Percentiles rank a stretch among this genome's conserved stretches.
Conservation (phyloP, 2,329 filamentous ascomycete species). For the Monosporascus sp. region DNA sequence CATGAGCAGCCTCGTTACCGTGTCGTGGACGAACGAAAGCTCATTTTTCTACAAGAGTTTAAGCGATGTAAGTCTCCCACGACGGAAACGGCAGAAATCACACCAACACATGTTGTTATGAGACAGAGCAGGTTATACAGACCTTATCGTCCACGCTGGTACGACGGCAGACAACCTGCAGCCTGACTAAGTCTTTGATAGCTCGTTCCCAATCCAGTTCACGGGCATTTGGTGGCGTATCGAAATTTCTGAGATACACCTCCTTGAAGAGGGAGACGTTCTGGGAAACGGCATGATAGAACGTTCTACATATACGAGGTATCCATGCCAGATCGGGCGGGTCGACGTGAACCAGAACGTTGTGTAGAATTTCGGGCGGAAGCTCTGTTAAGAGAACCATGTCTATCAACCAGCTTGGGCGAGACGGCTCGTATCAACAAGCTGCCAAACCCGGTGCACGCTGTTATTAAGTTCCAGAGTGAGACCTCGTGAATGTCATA, state of each 20-base stretch:
- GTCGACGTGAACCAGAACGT: slow-evolving; percentile 51
- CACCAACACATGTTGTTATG: background rate
- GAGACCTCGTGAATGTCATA: no score
- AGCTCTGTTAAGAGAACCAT: slow-evolving; percentile 37
- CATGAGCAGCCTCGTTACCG: slow-evolving; percentile 40
- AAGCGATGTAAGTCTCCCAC: background rate
- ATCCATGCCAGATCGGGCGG: slow-evolving; percentile 52
- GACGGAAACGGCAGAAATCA: no score
- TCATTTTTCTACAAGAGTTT: slow-evolving; percentile 31
- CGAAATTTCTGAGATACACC: slow-evolving; percentile 54
- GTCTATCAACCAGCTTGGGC: slow-evolving; percentile 4
- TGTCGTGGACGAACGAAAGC: slow-evolving; percentile 42
- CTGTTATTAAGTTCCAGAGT: no score
- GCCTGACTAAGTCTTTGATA: slow-evolving; percentile 37
- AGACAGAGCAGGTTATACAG: slow-evolving; percentile 1
- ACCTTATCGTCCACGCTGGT: slow-evolving; percentile 34
- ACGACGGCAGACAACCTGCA: slow-evolving; percentile 38
- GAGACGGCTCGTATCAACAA: no score
- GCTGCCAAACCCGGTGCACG: no score
- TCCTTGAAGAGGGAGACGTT: slow-evolving; percentile 57
- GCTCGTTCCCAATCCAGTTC: slow-evolving; percentile 38
- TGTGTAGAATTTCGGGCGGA: slow-evolving; percentile 59
- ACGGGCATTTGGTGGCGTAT: slow-evolving; percentile 31
- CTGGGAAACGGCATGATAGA: slow-evolving; percentile 49
- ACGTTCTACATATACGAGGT: slow-evolving; percentile 43